phyloP scores from a whole-genome alignment of 148 eudicot species.

The Rhododendron vialii region DNA sequence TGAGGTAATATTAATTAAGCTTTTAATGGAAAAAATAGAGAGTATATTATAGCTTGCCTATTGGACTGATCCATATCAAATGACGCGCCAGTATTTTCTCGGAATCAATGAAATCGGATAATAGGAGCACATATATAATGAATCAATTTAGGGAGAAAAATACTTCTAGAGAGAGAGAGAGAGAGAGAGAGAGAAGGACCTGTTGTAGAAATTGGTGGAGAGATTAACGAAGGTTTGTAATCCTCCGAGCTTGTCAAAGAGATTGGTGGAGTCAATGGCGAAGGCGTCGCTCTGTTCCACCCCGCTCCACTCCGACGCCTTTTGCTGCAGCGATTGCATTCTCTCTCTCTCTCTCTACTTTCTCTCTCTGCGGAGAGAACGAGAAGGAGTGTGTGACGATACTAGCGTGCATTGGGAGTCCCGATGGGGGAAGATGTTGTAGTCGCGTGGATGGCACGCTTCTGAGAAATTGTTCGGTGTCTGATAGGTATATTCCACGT shows the following conservation, averaged over 20 bases:
- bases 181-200: conserved; percentile 14
- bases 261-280: conserved; percentile 75
- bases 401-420: neutral
- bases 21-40: neutral
- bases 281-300: conserved; percentile 63
- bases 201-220: conserved; percentile 85
- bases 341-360: neutral
- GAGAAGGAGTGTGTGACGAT: no score
- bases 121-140: neutral
- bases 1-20: neutral
- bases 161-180: neutral
- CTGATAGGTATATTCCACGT: no score
- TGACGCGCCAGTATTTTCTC: neutral
- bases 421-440: neutral
- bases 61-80: neutral
- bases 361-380: neutral
- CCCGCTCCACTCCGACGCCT: conserved; percentile 87
- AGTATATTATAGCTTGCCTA: neutral
- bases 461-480: no score
- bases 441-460: neutral
- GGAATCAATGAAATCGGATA: neutral
- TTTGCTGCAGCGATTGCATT: conserved; percentile 83
- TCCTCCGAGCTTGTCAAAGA: conserved; percentile 63
- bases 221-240: conserved; percentile 72
- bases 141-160: neutral